Evolutionary conservation across 768 basidiomycete genomes (phyloP).

Genomic region (Psilocybe cyanescens): DNA sequence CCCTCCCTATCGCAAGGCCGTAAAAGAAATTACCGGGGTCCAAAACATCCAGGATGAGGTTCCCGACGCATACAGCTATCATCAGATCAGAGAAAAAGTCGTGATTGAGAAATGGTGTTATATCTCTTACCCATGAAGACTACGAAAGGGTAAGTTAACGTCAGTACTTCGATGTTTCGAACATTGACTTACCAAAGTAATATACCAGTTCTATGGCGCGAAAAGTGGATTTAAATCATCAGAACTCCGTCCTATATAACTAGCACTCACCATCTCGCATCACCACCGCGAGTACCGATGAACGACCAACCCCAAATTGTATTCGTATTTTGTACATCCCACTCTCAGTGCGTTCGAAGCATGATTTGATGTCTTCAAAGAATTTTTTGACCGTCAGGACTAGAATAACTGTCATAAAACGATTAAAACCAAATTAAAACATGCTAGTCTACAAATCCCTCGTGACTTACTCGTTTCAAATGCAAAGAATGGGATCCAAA

Average conservation of each 20-base stretch:
- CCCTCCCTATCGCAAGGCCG: slow-evolving; percentile 8
- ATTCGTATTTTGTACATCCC: background rate
- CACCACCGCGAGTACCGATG: slow-evolving; percentile 6
- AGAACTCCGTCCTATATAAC: background rate
- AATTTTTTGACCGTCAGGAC: slow-evolving; percentile 13
- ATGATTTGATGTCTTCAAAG: slow-evolving; percentile 3
- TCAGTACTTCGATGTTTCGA: background rate
- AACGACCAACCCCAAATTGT: background rate
- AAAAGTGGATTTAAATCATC: background rate
- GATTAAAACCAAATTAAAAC: background rate
- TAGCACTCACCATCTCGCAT: slow-evolving; percentile 15
- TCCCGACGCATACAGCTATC: slow-evolving; percentile 9
- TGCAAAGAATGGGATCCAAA: slow-evolving; percentile 15
- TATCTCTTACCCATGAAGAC: slow-evolving; percentile 11
- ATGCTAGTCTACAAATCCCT: background rate
- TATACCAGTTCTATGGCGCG: slow-evolving; percentile 9
- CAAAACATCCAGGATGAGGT: slow-evolving; percentile 11
- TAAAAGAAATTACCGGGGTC: slow-evolving; percentile 7
- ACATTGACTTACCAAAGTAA: slow-evolving; percentile 15
- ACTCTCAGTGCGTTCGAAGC: background rate
- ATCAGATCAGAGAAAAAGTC: background rate
- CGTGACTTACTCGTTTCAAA: slow-evolving; percentile 15
- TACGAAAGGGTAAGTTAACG: background rate
- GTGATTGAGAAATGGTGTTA: no score
- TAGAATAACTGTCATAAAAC: slow-evolving; percentile 8